Percentiles rank a stretch among this genome's conserved stretches.
Evolutionary conservation across 805 yeast genomes (phyloP).

Genomic region (Naumovozyma castellii): DNA sequence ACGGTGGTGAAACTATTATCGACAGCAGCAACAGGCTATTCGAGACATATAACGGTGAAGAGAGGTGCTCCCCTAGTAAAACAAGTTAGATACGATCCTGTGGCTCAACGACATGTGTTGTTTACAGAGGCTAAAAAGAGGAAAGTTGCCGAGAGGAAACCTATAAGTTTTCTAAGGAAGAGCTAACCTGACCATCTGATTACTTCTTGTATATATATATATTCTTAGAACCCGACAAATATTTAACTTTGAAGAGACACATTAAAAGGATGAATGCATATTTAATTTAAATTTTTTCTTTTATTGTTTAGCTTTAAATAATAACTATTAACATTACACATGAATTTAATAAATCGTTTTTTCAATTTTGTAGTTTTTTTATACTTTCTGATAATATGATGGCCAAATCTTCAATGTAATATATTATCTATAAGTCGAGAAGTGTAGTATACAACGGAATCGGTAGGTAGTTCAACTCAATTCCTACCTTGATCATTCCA

Average conservation of each 20-base stretch:
- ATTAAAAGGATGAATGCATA: no score
- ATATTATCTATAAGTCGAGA: neutral
- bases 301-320: neutral
- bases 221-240: no score
- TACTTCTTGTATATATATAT: neutral
- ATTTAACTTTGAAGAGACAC: no score
- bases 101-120: conserved; percentile 82
- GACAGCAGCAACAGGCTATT: conserved; percentile 82
- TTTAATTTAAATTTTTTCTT: no score
- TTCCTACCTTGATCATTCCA: conserved; percentile 30
- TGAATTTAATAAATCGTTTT: neutral
- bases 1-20: conserved; percentile 81
- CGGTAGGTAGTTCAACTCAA: no score
- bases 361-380: neutral
- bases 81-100: conserved; percentile 80
- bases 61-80: conserved; percentile 72
- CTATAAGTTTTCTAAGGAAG: conserved; percentile 38
- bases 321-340: neutral
- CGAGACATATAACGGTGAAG: conserved; percentile 70
- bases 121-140: conserved; percentile 86
- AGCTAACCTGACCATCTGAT: neutral
- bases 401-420: no score
- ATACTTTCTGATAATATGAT: neutral
- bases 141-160: conserved; percentile 50
- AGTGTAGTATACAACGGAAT: neutral